Percentiles rank a stretch among this genome's conserved stretches.
Conservation (phyloP, 2,329 filamentous ascomycete genomes). For the Aspergillus neotritici region DNA sequence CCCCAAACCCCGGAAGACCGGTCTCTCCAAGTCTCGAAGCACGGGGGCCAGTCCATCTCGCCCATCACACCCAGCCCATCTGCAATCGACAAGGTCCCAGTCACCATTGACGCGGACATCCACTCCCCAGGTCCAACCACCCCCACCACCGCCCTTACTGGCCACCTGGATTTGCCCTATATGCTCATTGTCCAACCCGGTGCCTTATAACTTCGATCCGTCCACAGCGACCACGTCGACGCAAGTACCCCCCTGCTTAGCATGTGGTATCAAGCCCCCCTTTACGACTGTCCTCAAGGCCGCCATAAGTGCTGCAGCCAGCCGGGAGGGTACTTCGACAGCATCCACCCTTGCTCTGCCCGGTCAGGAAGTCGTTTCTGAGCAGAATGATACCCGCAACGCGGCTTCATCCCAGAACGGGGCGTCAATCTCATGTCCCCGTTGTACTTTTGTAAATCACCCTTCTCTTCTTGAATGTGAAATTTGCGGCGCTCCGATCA, state of each 20-base stretch:
- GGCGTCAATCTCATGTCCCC: slow-evolving; percentile 55
- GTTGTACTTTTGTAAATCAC: slow-evolving; percentile 93
- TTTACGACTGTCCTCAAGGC: slow-evolving; percentile 80
- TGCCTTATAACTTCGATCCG: slow-evolving; percentile 90
- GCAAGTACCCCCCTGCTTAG: slow-evolving; percentile 76
- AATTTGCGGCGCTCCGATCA: slow-evolving; percentile 76
- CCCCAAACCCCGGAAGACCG: slow-evolving; percentile 69
- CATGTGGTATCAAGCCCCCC: slow-evolving; percentile 89
- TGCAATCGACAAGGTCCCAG: slow-evolving; percentile 22
- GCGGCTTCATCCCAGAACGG: slow-evolving; percentile 3
- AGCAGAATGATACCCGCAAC: slow-evolving; percentile 5
- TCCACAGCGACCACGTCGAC: slow-evolving; percentile 72
- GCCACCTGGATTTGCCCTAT: slow-evolving; percentile 96
- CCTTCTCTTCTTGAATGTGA: slow-evolving; percentile 81
- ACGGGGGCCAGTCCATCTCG: slow-evolving; percentile 39
- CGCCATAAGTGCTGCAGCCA: slow-evolving; percentile 67
- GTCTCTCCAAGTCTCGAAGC: slow-evolving; percentile 49
- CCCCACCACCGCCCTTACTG: slow-evolving; percentile 37
- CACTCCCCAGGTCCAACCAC: slow-evolving; percentile 29
- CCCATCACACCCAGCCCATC: slow-evolving; percentile 28
- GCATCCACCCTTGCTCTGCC: slow-evolving; percentile 5
- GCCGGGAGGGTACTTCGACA: slow-evolving; percentile 22
- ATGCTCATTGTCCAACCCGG: slow-evolving; percentile 88
- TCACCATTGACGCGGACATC: slow-evolving; percentile 28
- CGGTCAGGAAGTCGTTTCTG: neutral